Evolutionary conservation across 768 basidiomycete species (phyloP).

Genomic region (Xerocomus spinulosus): DNA sequence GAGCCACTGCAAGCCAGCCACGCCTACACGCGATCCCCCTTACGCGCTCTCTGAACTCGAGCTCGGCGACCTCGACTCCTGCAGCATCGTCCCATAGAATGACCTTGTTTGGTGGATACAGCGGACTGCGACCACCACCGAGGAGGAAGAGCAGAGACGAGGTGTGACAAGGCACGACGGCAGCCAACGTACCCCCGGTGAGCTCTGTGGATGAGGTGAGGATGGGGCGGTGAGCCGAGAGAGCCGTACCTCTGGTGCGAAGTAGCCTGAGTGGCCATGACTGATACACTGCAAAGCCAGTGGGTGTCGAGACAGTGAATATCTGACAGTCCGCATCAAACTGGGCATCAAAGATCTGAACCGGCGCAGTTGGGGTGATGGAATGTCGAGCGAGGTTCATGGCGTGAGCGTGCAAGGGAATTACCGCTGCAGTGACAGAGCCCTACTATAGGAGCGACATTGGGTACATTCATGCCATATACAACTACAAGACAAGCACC

Average conservation of each 20-base stretch:
- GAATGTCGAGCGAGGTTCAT: slow-evolving; percentile 89
- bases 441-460: slow-evolving; percentile 13
- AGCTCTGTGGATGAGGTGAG: slow-evolving; percentile 49
- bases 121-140: slow-evolving; percentile 82
- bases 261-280: slow-evolving; percentile 71
- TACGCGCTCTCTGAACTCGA: slow-evolving; percentile 84
- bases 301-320: slow-evolving; percentile 75
- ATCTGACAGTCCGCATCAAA: slow-evolving; percentile 79
- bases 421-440: slow-evolving; percentile 11
- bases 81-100: slow-evolving; percentile 82
- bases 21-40: slow-evolving; percentile 75
- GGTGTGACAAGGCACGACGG: slow-evolving; percentile 72
- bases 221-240: background rate
- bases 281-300: slow-evolving; percentile 80
- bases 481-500: slow-evolving; percentile 16
- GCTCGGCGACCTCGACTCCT: slow-evolving; percentile 76
- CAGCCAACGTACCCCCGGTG: slow-evolving; percentile 71
- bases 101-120: slow-evolving; percentile 90
- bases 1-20: slow-evolving; percentile 79
- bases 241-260: slow-evolving; percentile 70
- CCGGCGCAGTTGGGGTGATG: slow-evolving; percentile 70
- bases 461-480: slow-evolving; percentile 3
- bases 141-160: slow-evolving; percentile 82
- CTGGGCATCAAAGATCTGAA: slow-evolving; percentile 70
- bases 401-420: slow-evolving; percentile 26